A percentile compares a stretch with the other conserved stretches of the same genome.
phyloP scores from a whole-genome alignment of 495 filamentous ascomycete species.

The Xanthoparmelia taractica region DNA sequence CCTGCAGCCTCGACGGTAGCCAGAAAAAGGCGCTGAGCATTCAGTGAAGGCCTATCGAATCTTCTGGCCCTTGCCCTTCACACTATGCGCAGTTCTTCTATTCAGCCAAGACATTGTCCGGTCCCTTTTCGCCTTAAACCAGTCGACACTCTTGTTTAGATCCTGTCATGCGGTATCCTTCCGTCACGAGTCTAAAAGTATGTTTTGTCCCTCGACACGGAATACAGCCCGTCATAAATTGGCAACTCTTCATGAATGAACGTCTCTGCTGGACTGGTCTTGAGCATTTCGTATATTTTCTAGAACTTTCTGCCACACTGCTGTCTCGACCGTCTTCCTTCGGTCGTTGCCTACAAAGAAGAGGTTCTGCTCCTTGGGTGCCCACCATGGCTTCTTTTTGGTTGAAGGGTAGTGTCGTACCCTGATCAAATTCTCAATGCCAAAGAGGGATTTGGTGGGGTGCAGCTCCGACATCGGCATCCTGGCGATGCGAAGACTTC shows the following conservation, averaged over 20 bases:
- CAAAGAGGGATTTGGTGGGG: constrained; percentile 35
- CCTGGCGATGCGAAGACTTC: constrained; percentile 43
- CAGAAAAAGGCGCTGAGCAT: no score
- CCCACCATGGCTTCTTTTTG: constrained; percentile 30
- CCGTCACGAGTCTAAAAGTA: no score
- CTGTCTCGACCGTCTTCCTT: constrained; percentile 16
- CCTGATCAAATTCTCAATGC: constrained; percentile 46
- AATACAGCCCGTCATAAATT: background rate
- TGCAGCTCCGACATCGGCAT: constrained; percentile 45
- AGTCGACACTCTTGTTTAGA: no score
- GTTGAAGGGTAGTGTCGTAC: constrained; percentile 14
- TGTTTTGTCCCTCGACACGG: no score
- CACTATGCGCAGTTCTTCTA: no score
- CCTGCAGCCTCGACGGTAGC: no score
- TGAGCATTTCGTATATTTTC: constrained; percentile 11
- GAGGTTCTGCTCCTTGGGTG: background rate
- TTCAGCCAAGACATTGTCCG: no score
- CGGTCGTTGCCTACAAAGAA: constrained; percentile 23
- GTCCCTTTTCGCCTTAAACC: no score
- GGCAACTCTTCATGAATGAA: background rate
- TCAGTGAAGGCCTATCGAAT: no score
- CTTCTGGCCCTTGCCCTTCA: no score
- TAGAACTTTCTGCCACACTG: constrained; percentile 21
- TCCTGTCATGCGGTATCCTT: no score
- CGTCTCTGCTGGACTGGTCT: background rate